These are phyloP conservation scores for Begonia loranthoides DNA, from an alignment of 306 rosid species.

Conservation along the genomic window DNA sequence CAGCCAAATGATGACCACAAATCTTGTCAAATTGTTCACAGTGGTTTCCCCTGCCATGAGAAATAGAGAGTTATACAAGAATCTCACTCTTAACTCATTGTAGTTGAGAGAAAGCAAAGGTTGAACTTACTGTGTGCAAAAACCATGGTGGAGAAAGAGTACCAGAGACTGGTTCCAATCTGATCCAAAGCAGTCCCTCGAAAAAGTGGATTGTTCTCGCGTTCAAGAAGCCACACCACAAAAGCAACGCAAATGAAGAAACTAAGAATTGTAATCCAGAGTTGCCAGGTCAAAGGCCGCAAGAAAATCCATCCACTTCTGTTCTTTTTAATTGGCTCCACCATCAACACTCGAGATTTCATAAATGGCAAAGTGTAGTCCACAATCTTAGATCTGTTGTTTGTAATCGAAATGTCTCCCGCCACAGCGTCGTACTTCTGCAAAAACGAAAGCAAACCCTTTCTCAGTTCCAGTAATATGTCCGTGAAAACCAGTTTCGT, in stretches of 20 bases:
- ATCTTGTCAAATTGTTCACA: conserved; percentile 16
- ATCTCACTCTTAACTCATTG: not conserved
- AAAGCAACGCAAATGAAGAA: not conserved
- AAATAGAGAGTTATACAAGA: not conserved
- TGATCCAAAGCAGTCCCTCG: not conserved
- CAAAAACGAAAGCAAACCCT: not conserved
- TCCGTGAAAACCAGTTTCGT: too few relatives aligned
- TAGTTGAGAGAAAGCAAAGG: not conserved
- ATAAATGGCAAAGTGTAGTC: conserved; percentile 25
- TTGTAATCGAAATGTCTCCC: conserved; percentile 26
- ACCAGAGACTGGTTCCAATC: conserved; percentile 9
- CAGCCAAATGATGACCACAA: conserved; percentile 25
- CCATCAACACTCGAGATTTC: conserved; percentile 20
- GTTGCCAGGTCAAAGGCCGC: not conserved
- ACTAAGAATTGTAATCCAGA: not conserved
- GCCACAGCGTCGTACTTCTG: conserved; percentile 20
- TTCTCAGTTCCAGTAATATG: not conserved
- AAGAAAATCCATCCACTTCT: not conserved
- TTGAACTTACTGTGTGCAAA: conserved; percentile 10
- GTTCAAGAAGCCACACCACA: conserved; percentile 1
- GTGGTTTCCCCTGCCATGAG: conserved; percentile 13
- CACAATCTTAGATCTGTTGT: conserved; percentile 9
- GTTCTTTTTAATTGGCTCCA: not conserved
- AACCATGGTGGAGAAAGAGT: conserved; percentile 3
- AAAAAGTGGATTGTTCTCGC: not conserved